Base-by-base conservation (phyloP, 2,329 filamentous ascomycete species). In the Huntiella bhutanensis region DNA sequence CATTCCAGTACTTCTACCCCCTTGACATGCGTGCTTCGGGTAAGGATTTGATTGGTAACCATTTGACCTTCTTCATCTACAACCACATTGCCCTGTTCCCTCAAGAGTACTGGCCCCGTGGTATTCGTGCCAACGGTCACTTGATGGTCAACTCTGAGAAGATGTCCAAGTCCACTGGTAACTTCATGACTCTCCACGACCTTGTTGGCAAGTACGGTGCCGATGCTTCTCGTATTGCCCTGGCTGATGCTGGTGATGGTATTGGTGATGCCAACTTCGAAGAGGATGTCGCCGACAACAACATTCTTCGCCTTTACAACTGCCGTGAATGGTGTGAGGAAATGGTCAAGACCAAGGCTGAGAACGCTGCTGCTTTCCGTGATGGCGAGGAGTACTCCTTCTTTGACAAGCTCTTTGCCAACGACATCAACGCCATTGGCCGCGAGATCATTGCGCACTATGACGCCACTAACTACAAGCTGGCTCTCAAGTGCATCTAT, bases 201-300 rank as follows among this genome's bases (percentile, higher is more conserved):
- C 73, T 87, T 28, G 80, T 88, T 11, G 73, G 78, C 55, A 98
- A 98, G 62, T 98, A 91, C 56, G 91, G 91, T 57, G 88, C 91
- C 6, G 91, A 96, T 60, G 91, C 91, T 43, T 81, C 82, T 38
- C 76, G 88, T 59, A 82, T 96, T 55, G 86, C 87, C 3, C 77
- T 98, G 52, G 88, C 88, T 13, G 91, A 98, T 61, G 86, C 86
- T 10, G 91, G 91, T 55, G 91, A 98, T 57, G 84, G 82, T 52
- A 86, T 95, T 51, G 81, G 85, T 52, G 91, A 98, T 62, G 87
- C 88, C 55, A 98, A 98, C 68, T 93, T 98, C 53, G 91, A 95
- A 57, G 91, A 98, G 66, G 76, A 81, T 47, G 86, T 95, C 35
- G 91, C 91, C 36, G 91, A 96, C 63, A 83, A 80, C 59, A 87